Conservation (phyloP, 306 rosid genomes). For the Abrus precatorius region DNA sequence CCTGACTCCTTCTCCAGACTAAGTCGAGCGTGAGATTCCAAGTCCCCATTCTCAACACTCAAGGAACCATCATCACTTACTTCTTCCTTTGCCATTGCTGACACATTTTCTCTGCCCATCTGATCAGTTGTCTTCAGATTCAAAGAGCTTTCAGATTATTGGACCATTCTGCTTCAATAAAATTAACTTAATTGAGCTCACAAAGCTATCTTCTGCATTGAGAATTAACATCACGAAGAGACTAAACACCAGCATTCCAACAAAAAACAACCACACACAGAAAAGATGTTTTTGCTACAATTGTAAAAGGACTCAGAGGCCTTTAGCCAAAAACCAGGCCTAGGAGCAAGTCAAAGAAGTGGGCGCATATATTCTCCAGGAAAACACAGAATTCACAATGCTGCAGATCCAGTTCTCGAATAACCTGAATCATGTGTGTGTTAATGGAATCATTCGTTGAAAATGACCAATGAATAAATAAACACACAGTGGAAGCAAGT, state of each 20-base stretch:
- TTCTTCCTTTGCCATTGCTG: slow-evolving; percentile 51
- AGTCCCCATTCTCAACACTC: slow-evolving; percentile 56
- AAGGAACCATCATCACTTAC: slow-evolving; percentile 51
- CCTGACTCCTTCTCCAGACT: slow-evolving; percentile 72
- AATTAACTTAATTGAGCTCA: slow-evolving; percentile 42
- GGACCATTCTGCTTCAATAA: slow-evolving; percentile 47
- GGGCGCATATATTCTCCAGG: neutral
- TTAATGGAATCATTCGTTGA: neutral
- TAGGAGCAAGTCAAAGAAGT: slow-evolving; percentile 8
- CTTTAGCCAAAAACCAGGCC: slow-evolving; percentile 39
- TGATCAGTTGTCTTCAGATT: slow-evolving; percentile 38
- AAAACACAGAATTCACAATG: slow-evolving; percentile 31
- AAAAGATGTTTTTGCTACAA: slow-evolving; percentile 29
- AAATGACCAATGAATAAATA: neutral
- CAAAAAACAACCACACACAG: neutral
- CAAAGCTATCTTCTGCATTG: slow-evolving; percentile 36
- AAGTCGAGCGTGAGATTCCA: slow-evolving; percentile 60
- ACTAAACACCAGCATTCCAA: slow-evolving; percentile 36
- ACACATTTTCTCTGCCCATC: slow-evolving; percentile 62
- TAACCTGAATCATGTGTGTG: slow-evolving; percentile 37
- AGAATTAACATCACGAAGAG: slow-evolving; percentile 23
- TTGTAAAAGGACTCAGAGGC: neutral
- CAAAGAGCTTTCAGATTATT: slow-evolving; percentile 44
- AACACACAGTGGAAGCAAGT: neutral
- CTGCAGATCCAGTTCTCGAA: slow-evolving; percentile 27